Conservation (phyloP, 805 yeast species). For the Yamadazyma akitaensis region DNA sequence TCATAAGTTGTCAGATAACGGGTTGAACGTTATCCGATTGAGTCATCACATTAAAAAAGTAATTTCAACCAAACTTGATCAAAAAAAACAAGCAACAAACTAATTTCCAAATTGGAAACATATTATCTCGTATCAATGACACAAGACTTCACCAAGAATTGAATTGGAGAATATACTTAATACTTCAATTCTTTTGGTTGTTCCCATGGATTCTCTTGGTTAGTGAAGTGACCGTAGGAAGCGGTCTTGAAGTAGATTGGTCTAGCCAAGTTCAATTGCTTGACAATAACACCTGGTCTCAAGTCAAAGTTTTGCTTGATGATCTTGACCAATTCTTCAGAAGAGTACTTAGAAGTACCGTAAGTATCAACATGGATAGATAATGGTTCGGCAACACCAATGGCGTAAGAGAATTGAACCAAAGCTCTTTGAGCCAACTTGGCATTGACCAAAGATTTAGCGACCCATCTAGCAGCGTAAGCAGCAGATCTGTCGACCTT, state of each 20-base stretch:
- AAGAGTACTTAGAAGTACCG: slow-evolving; percentile 91
- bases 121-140: too few relatives aligned
- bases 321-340: slow-evolving; percentile 86
- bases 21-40: slow-evolving; percentile 44
- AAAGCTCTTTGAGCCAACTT: slow-evolving; percentile 95
- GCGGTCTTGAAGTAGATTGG: slow-evolving; percentile 99
- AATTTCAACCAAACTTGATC: slow-evolving; percentile 13
- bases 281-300: slow-evolving; percentile 99
- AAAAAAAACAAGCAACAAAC: slow-evolving; percentile 9
- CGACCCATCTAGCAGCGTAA: slow-evolving; percentile 99
- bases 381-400: slow-evolving; percentile 99
- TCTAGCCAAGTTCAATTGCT: slow-evolving; percentile 94
- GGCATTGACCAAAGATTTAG: slow-evolving; percentile 94
- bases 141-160: not conserved
- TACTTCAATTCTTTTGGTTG: slow-evolving; percentile 77
- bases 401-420: slow-evolving; percentile 98
- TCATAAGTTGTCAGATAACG: slow-evolving; percentile 31
- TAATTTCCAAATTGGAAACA: not conserved
- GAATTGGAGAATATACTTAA: slow-evolving; percentile 29
- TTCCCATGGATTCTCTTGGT: slow-evolving; percentile 99
- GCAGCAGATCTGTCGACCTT: slow-evolving; percentile 99
- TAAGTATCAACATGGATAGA: slow-evolving; percentile 96
- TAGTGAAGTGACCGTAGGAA: slow-evolving; percentile 98
- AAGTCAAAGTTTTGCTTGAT: slow-evolving; percentile 94
- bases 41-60: slow-evolving; percentile 44